Evolutionary conservation across 116 monocot genomes (phyloP).

Genomic region (Posidonia oceanica): DNA sequence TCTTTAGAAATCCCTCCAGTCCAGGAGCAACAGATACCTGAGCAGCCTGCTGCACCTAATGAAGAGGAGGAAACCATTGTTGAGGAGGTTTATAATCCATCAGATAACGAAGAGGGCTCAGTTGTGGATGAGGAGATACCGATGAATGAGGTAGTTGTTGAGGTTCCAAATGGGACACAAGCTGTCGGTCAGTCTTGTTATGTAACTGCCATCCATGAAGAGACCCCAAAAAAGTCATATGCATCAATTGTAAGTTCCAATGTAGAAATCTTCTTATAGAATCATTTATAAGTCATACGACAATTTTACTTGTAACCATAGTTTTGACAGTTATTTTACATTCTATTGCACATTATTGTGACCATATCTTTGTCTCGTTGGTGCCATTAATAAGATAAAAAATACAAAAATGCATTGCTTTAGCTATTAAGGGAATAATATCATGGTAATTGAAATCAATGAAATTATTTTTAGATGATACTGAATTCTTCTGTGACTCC

Average conservation of each 20-base stretch:
- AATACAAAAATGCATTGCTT: too few relatives aligned
- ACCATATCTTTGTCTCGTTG: too few relatives aligned
- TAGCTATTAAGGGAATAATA: too few relatives aligned
- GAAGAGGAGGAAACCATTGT: slow-evolving; percentile 12
- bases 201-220: slow-evolving; percentile 12
- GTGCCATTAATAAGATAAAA: too few relatives aligned
- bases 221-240: slow-evolving; percentile 61
- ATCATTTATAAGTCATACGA: neutral
- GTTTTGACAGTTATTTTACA: neutral
- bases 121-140: slow-evolving; percentile 43
- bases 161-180: slow-evolving; percentile 24
- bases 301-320: neutral
- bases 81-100: slow-evolving; percentile 32
- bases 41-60: slow-evolving; percentile 3
- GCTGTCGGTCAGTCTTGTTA: slow-evolving; percentile 6
- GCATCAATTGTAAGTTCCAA: slow-evolving; percentile 50
- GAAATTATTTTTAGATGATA: too few relatives aligned
- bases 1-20: neutral
- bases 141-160: slow-evolving; percentile 39
- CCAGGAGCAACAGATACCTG: slow-evolving; percentile 13
- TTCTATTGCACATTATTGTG: too few relatives aligned
- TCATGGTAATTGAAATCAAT: too few relatives aligned
- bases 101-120: slow-evolving; percentile 27
- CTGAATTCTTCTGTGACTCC: too few relatives aligned
- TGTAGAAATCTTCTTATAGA: neutral